phyloP scores from a whole-genome alignment of 257 asterid species.

The Cordia subcordata region DNA sequence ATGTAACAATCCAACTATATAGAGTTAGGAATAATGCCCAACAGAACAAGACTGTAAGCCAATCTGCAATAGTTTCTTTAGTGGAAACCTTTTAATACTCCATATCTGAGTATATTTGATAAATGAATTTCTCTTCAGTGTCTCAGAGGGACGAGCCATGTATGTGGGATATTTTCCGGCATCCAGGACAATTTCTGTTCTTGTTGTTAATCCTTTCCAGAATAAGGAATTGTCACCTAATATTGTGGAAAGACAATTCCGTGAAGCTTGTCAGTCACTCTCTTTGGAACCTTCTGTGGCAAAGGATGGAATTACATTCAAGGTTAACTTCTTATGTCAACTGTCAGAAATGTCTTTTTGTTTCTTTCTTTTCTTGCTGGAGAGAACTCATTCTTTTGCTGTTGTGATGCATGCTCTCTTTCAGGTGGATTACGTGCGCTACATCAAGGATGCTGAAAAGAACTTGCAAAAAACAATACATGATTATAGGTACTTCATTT shows the following conservation, averaged over 20 bases:
- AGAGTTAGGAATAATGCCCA: no score
- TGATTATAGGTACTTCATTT: slow-evolving; percentile 57
- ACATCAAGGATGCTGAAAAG: slow-evolving; percentile 80
- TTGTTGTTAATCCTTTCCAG: slow-evolving; percentile 90
- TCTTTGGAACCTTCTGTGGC: slow-evolving; percentile 44
- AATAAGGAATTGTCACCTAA: slow-evolving; percentile 82
- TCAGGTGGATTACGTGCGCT: slow-evolving; percentile 77
- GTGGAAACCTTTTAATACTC: no score
- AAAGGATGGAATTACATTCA: slow-evolving; percentile 50
- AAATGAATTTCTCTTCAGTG: slow-evolving; percentile 39
- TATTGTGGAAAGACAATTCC: slow-evolving; percentile 84
- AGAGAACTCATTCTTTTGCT: slow-evolving; percentile 11
- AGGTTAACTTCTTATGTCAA: slow-evolving; percentile 45
- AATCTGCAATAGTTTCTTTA: no score
- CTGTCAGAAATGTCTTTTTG: neutral
- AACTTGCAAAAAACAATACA: slow-evolving; percentile 61
- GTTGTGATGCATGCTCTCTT: neutral
- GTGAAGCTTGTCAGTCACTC: slow-evolving; percentile 72
- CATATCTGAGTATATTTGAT: neutral
- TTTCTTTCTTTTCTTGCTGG: slow-evolving; percentile 13
- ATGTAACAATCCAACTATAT: no score
- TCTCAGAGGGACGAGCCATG: slow-evolving; percentile 83
- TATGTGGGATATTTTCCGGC: slow-evolving; percentile 79
- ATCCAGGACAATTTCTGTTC: slow-evolving; percentile 57
- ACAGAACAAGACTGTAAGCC: no score